phyloP scores from a whole-genome alignment of 1,284 basidiomycete genomes.

The Ustilago nuda region DNA sequence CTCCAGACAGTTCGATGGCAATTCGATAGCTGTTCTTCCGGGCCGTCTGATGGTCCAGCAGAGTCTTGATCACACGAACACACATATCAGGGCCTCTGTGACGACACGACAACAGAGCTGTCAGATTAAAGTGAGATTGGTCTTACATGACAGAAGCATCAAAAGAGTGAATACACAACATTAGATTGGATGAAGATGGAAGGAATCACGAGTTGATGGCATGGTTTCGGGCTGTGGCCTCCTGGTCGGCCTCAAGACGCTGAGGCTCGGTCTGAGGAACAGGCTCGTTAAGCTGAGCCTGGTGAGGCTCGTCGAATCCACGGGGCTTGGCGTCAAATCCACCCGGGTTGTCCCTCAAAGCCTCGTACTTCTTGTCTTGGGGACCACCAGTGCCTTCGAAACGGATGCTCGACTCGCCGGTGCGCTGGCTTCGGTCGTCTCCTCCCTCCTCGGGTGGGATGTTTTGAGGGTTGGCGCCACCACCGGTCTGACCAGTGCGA shows the following conservation, averaged over 20 bases:
- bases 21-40: background rate
- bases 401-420: constrained; percentile 53
- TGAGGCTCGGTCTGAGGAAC: constrained; percentile 56
- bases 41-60: too few species aligned
- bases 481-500: constrained; percentile 56
- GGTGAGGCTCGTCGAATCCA: constrained; percentile 48
- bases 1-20: background rate
- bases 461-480: constrained; percentile 57
- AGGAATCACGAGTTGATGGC: constrained; percentile 42
- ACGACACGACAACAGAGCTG: background rate
- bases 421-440: constrained; percentile 43
- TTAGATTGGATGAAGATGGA: background rate
- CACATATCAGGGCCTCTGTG: too few species aligned
- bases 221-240: constrained; percentile 48
- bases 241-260: constrained; percentile 53
- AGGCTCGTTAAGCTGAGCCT: constrained; percentile 48
- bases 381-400: constrained; percentile 58
- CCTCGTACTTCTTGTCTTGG: constrained; percentile 58
- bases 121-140: too few species aligned
- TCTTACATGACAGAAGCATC: background rate
- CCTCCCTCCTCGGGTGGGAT: constrained; percentile 62
- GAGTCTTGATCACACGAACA: too few species aligned
- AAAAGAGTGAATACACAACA: background rate
- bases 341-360: constrained; percentile 51
- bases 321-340: constrained; percentile 46